Evolutionary conservation across 768 basidiomycete species (phyloP).

Genomic region (Omphalotus guepiniiformis): DNA sequence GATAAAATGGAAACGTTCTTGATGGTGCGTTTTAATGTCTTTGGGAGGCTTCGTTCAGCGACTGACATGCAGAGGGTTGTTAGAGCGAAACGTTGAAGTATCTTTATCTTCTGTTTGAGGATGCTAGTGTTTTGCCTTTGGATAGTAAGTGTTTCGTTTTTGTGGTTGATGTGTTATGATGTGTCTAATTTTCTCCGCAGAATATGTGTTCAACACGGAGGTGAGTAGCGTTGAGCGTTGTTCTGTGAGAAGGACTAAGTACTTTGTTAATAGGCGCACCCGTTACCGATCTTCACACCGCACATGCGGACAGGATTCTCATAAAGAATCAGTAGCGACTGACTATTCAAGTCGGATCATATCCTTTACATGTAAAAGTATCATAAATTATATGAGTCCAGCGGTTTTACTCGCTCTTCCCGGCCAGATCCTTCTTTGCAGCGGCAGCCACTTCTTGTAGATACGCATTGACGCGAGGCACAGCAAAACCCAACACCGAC

Average conservation of each 20-base stretch:
- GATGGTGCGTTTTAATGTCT: slow-evolving; percentile 47
- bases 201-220: slow-evolving; percentile 93
- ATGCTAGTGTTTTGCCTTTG: slow-evolving; percentile 65
- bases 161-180: background rate
- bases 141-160: slow-evolving; percentile 47
- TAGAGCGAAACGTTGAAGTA: slow-evolving; percentile 92
- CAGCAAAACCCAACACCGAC: background rate
- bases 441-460: background rate
- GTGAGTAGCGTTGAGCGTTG: slow-evolving; percentile 30
- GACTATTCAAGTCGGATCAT: background rate
- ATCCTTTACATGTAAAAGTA: background rate
- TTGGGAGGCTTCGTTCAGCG: background rate
- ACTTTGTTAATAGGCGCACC: slow-evolving; percentile 47
- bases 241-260: too few species aligned
- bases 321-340: too few species aligned
- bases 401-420: slow-evolving; percentile 2
- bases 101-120: slow-evolving; percentile 82
- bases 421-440: background rate
- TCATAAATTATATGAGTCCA: background rate
- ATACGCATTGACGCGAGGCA: slow-evolving; percentile 1
- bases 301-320: slow-evolving; percentile 48
- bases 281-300: slow-evolving; percentile 66
- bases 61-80: background rate
- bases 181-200: slow-evolving; percentile 28
- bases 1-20: slow-evolving; percentile 98